Evolutionary conservation across 768 basidiomycete species (phyloP), one percentile per base, ranked within the genome.

Genomic region (Agaricus subrufescens): DNA sequence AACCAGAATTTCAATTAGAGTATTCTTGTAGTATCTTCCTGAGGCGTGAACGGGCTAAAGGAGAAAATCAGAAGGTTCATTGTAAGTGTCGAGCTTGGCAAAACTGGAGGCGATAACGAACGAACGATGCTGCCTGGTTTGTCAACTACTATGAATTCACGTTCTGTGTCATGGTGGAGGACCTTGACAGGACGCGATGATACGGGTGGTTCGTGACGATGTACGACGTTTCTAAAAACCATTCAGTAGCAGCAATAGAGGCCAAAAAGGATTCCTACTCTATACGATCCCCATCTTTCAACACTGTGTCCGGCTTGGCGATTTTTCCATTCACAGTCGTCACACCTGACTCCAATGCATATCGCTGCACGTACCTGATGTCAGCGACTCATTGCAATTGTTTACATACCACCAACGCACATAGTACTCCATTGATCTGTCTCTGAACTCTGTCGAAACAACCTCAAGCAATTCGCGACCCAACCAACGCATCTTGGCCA

Each of bases 181-280:
- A 98, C 78, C 60, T 85, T 82, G 52, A 98, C 84, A 1, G 91
- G 90, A 3, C 78, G 88, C 2, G 87, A 84, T 1, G 94, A 87
- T 3, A 99, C 87, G 3, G 97, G 94, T 4, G 97, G 97, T 71
- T 99, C 97, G 67, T 99, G 97, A n/a, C 94, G 80, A 69, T 95
- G 93, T 12, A 95, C 92, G 12, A 95, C 80, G 64, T 98, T 97
- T 65, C 93, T 95, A 63, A 15, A 37, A 4, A 40, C 27, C 27
- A n/a, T 38, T 19, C 10, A 8, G 48, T 50, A 19, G 6, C 4
- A 4, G 26, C 9, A n/a, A 50, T 34, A 8, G 2, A 37, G 25
- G 3, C 14, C 3, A 12, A 31, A 47, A 29, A 29, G 1, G 46
- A 2, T 58, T 77, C 88, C 60, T 59, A 93, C 92, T 96, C 92